These are phyloP conservation scores for Magnaporthiopsis rhizophila DNA, from an alignment of 2,329 filamentous ascomycete species.

Conservation along the genomic window DNA sequence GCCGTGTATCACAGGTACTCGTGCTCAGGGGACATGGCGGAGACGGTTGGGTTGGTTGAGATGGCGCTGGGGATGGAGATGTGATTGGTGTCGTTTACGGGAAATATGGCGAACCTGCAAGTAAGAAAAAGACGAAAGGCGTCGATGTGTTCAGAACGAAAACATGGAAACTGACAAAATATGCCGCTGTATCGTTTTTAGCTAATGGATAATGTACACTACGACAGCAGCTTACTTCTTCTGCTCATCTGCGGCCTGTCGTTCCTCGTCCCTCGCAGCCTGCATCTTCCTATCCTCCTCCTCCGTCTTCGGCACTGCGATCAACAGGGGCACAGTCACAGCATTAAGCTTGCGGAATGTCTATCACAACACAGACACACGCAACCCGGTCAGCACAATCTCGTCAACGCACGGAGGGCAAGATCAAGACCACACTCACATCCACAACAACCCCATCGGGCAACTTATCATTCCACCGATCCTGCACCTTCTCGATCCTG, in stretches of 20 bases:
- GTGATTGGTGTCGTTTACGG: background rate
- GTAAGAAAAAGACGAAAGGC: no score
- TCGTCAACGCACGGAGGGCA: no score
- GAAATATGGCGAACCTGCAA: background rate
- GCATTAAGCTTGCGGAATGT: slow-evolving; percentile 29
- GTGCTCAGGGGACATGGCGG: background rate
- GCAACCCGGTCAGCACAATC: slow-evolving; percentile 1
- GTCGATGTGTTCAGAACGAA: no score
- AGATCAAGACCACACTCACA: slow-evolving; percentile 17
- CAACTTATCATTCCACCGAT: slow-evolving; percentile 28
- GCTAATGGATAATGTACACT: no score
- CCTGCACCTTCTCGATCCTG: slow-evolving; percentile 27
- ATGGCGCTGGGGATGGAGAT: background rate
- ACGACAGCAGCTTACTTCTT: background rate
- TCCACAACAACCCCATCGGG: slow-evolving; percentile 26
- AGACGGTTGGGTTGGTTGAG: background rate
- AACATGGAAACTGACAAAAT: background rate
- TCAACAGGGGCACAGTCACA: slow-evolving; percentile 23
- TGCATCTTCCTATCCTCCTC: slow-evolving; percentile 26
- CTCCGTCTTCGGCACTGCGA: slow-evolving; percentile 26
- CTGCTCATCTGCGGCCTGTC: background rate
- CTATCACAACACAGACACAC: slow-evolving; percentile 15
- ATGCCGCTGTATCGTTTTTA: background rate
- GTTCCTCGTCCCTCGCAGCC: slow-evolving; percentile 18
- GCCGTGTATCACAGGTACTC: slow-evolving; percentile 6